phyloP scores from a whole-genome alignment of 2,329 filamentous ascomycete species.

The Helotiales sp. region DNA sequence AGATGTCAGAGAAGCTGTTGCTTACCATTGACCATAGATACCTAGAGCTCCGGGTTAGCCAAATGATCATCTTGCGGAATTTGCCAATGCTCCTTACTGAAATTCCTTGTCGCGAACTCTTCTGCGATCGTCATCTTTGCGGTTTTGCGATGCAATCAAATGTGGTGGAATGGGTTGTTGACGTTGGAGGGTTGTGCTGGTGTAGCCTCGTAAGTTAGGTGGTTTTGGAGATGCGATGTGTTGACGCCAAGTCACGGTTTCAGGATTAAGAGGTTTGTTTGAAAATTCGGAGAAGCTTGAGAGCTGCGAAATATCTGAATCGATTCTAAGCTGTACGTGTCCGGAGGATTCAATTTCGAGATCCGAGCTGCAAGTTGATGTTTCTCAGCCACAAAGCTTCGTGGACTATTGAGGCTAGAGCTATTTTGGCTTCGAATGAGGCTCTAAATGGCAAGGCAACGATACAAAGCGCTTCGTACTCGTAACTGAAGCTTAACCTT shows the following conservation, averaged over 20 bases:
- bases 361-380: slow-evolving; percentile 3
- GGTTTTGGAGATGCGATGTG: neutral
- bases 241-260: neutral
- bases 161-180: neutral
- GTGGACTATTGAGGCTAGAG: neutral
- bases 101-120: slow-evolving; percentile 72
- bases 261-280: neutral
- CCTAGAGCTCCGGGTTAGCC: slow-evolving; percentile 44
- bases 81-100: slow-evolving; percentile 56
- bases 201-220: neutral
- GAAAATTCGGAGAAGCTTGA: neutral
- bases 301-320: neutral
- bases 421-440: neutral
- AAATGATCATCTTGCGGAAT: neutral
- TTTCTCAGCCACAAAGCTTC: neutral
- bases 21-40: slow-evolving; percentile 77
- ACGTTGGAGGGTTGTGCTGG: neutral
- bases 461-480: neutral
- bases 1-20: slow-evolving; percentile 11
- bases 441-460: slow-evolving; percentile 9
- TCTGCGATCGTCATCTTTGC: slow-evolving; percentile 69
- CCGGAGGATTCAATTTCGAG: neutral
- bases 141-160: slow-evolving; percentile 20
- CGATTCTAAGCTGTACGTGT: slow-evolving; percentile 5
- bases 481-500: neutral